Percentiles rank a stretch among this genome's conserved stretches.
phyloP scores from a whole-genome alignment of 345 rosid species.

The Pelargonium nanum region DNA sequence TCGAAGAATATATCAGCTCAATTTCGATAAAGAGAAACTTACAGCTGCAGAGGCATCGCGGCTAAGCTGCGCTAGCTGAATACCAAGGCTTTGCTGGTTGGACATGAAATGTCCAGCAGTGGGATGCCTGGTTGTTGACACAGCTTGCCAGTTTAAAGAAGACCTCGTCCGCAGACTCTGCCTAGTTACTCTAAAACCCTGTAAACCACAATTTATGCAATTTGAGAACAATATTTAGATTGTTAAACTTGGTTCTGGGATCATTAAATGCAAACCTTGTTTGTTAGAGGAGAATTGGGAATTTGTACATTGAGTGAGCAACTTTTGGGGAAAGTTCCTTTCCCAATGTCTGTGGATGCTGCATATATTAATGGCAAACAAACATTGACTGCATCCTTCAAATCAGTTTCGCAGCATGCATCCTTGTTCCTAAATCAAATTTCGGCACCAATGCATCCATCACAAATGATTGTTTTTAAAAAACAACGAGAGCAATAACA shows the following conservation, averaged over 20 bases:
- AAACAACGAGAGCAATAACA: constrained; percentile 2
- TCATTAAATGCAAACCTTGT: constrained; percentile 68
- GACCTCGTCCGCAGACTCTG: constrained; percentile 88
- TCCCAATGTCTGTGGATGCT: constrained; percentile 67
- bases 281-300: constrained; percentile 68
- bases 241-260: too few species aligned
- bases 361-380: constrained; percentile 80
- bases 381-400: constrained; percentile 74
- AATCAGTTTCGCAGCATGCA: constrained; percentile 79
- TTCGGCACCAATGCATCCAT: background rate
- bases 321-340: constrained; percentile 62
- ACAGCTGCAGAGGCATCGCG: constrained; percentile 99
- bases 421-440: constrained; percentile 64
- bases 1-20: constrained; percentile 2
- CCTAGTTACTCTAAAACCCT: constrained; percentile 90
- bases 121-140: constrained; percentile 74
- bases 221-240: too few species aligned
- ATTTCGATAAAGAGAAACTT: constrained; percentile 18
- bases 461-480: background rate
- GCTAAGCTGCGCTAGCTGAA: constrained; percentile 92
- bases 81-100: constrained; percentile 89
- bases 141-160: constrained; percentile 68
- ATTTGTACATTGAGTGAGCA: constrained; percentile 65
- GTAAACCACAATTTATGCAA: too few species aligned
- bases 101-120: constrained; percentile 61